These are phyloP conservation scores for Phytophthora sp. DNA, from an alignment of 352 stramenopile genomes.

Conservation along the genomic window DNA sequence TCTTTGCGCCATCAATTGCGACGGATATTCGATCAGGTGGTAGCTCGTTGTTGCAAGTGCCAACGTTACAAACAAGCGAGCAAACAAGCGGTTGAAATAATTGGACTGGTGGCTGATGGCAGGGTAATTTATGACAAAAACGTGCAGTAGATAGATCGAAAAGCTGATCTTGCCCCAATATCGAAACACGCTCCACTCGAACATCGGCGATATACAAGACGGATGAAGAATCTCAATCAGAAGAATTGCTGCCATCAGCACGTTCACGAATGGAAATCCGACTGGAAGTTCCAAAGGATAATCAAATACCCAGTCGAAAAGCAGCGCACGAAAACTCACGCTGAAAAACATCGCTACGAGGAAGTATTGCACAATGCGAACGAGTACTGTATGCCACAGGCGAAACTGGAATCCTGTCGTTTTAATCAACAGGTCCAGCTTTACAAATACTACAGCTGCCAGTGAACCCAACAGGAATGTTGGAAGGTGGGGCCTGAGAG, in stretches of 20 bases:
- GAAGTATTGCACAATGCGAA: constrained; percentile 25
- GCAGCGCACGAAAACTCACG: constrained; percentile 24
- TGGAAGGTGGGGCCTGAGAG: constrained; percentile 29
- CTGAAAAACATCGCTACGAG: constrained; percentile 37
- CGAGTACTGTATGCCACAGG: constrained; percentile 10
- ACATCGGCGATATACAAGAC: constrained; percentile 33
- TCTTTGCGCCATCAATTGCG: constrained; percentile 37
- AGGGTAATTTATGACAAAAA: constrained; percentile 37
- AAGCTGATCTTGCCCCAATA: constrained; percentile 56
- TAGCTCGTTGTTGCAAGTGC: constrained; percentile 38
- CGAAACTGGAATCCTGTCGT: constrained; percentile 26
- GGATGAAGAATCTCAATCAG: constrained; percentile 46
- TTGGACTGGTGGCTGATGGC: constrained; percentile 21
- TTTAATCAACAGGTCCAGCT: constrained; percentile 26
- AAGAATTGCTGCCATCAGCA: constrained; percentile 33
- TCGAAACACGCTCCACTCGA: constrained; percentile 45
- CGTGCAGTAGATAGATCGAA: constrained; percentile 53
- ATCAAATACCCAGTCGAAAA: constrained; percentile 43
- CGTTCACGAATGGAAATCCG: constrained; percentile 36
- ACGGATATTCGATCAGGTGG: constrained; percentile 49
- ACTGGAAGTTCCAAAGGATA: constrained; percentile 22
- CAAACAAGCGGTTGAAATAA: constrained; percentile 44
- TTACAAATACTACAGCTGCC: constrained; percentile 35
- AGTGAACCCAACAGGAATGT: constrained; percentile 46
- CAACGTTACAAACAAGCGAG: constrained; percentile 33